Evolutionary conservation across 148 eudicot species (phyloP), one percentile per base, ranked within the genome.

Genomic region (Chenopodium album): DNA sequence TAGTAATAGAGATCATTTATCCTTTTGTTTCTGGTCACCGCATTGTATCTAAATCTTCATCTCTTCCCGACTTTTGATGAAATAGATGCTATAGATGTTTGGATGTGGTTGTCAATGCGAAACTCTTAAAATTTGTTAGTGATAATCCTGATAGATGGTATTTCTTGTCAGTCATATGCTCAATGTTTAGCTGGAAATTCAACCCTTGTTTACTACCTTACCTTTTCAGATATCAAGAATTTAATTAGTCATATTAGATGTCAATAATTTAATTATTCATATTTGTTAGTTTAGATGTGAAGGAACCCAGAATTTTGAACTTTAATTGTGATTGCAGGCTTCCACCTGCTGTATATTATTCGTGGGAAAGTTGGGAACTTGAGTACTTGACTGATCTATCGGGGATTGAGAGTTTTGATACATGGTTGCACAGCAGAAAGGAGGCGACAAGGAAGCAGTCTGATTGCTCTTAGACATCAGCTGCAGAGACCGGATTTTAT

Each of bases 251-350:
- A 59, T 60, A 41, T 44, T 60, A 80, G 54, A 4, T 17, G n/a
- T 71, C 68, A 12, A 48, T 22, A 79, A 54, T 52, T 52, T 52
- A 7, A 7, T 52, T n/a, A 37, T n/a, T 60, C 0, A 26, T 5
- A 41, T 28, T 41, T 23, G 74, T 48, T 50, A 31, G 50, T 59
- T 41, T 37, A 59, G 19, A 19, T 46, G 54, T 60, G 14, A 60
- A 22, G 77, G 77, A 80, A 78, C 56, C 54, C 47, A 73, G 64
- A 73, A 17, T n/a, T 64, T 79, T 28, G 56, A 68, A 47, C 41
- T 47, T 50, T 32, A 9, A 7, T 31, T 72, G 81, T 37, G 11
- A 34, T 80, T 81, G 64, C 84, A 85, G 87, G 84, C 63, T 54
- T 73, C 82, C 84, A 67, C 79, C 75, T 56, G 28, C 29, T 66